phyloP scores from a whole-genome alignment of 805 yeast genomes.

The Teunomyces gatunensis region DNA sequence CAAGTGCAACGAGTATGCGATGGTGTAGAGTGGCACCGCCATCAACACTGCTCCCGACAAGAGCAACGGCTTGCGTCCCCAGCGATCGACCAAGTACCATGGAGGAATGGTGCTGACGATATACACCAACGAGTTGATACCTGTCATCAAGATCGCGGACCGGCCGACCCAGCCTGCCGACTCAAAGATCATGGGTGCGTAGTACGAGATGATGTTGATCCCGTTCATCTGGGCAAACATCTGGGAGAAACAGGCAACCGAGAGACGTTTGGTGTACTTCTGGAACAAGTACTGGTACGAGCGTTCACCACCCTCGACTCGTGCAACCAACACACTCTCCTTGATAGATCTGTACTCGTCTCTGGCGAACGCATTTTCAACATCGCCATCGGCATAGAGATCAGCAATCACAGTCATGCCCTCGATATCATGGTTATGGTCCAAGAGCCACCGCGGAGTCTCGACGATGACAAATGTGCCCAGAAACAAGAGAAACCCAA shows the following conservation, averaged over 20 bases:
- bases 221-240: slow-evolving; percentile 94
- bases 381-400: slow-evolving; percentile 74
- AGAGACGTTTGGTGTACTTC: slow-evolving; percentile 70
- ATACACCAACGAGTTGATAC: slow-evolving; percentile 50
- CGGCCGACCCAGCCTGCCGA: slow-evolving; percentile 94
- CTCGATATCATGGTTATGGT: slow-evolving; percentile 58
- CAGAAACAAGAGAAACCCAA: slow-evolving; percentile 34
- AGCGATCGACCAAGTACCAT: slow-evolving; percentile 83
- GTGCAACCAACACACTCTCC: slow-evolving; percentile 69
- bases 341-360: slow-evolving; percentile 78
- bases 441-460: slow-evolving; percentile 48
- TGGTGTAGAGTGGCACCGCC: slow-evolving; percentile 66
- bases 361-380: slow-evolving; percentile 64
- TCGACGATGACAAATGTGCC: slow-evolving; percentile 45
- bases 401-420: slow-evolving; percentile 85
- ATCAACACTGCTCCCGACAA: slow-evolving; percentile 75
- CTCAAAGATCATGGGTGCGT: slow-evolving; percentile 91
- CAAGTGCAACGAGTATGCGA: slow-evolving; percentile 51
- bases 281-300: slow-evolving; percentile 74
- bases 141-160: slow-evolving; percentile 87
- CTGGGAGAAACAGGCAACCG: slow-evolving; percentile 88
- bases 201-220: slow-evolving; percentile 87
- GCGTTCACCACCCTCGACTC: slow-evolving; percentile 75
- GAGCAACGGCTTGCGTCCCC: slow-evolving; percentile 90
- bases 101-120: slow-evolving; percentile 72